These are phyloP conservation scores for Meira miltonrushii DNA, from an alignment of 1,284 basidiomycete species.

Conservation along the genomic window DNA sequence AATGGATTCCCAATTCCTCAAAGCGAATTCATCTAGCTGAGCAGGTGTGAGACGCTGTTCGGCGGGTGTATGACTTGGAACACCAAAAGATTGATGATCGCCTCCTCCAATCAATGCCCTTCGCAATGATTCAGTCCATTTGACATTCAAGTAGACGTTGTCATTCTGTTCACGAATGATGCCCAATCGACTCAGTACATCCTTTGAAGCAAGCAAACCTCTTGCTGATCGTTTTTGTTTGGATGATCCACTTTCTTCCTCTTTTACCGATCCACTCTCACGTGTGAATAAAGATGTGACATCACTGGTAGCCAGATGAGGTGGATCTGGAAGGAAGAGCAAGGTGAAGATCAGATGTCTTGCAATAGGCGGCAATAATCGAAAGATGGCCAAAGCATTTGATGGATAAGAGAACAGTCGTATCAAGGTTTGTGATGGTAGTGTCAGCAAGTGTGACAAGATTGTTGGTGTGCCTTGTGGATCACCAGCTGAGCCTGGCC, in stretches of 20 bases:
- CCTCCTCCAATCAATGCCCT: slow-evolving; percentile 94
- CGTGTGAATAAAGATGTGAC: slow-evolving; percentile 67
- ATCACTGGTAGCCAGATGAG: not conserved
- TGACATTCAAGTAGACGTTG: slow-evolving; percentile 58
- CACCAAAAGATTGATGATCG: slow-evolving; percentile 82
- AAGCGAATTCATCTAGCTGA: slow-evolving; percentile 68
- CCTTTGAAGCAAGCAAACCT: slow-evolving; percentile 24
- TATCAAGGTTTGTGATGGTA: not conserved
- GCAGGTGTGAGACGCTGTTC: slow-evolving; percentile 55
- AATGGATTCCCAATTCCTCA: slow-evolving; percentile 94
- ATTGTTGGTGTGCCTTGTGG: not conserved
- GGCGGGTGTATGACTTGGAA: slow-evolving; percentile 60
- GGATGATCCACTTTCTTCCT: slow-evolving; percentile 63
- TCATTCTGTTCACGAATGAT: slow-evolving; percentile 28
- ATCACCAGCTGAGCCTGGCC: not conserved
- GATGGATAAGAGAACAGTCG: slow-evolving; percentile 78
- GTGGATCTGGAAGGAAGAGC: slow-evolving; percentile 65
- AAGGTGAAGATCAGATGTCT: slow-evolving; percentile 85
- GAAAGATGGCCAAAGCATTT: slow-evolving; percentile 86
- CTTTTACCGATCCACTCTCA: slow-evolving; percentile 59
- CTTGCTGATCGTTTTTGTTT: slow-evolving; percentile 61
- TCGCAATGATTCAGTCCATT: slow-evolving; percentile 52
- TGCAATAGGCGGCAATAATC: slow-evolving; percentile 77
- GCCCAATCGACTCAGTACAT: slow-evolving; percentile 26
- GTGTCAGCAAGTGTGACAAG: slow-evolving; percentile 4